These are phyloP conservation scores for Vitis riparia DNA, from an alignment of 164 flowering plant genomes.

Conservation along the genomic window DNA sequence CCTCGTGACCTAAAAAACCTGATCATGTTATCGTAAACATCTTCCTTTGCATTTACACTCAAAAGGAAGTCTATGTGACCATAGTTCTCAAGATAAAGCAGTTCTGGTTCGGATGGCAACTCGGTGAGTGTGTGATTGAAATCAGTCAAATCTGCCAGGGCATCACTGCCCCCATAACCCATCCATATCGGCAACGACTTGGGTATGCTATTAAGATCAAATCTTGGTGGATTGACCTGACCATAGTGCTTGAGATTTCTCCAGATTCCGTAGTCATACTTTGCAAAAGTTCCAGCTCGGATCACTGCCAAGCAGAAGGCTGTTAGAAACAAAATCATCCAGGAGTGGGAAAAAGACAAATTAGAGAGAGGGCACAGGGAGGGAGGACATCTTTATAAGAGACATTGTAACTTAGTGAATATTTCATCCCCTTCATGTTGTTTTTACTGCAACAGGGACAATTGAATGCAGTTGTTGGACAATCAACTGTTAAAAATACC, in stretches of 20 bases:
- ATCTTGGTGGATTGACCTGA: constrained; percentile 53
- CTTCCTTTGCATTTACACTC: constrained; percentile 60
- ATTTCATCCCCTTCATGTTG: too few species aligned
- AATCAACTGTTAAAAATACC: too few species aligned
- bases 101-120: constrained; percentile 57
- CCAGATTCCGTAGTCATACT: constrained; percentile 74
- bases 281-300: constrained; percentile 80
- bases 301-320: constrained; percentile 60
- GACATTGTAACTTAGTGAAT: too few species aligned
- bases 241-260: constrained; percentile 72
- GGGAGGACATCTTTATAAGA: too few species aligned
- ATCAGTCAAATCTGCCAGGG: constrained; percentile 71
- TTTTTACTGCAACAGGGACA: too few species aligned
- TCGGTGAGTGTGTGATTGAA: constrained; percentile 66
- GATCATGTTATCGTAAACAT: constrained; percentile 64
- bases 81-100: constrained; percentile 73
- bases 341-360: background rate
- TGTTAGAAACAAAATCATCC: too few species aligned
- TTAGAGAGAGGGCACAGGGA: background rate
- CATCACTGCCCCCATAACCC: constrained; percentile 90
- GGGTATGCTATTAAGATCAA: constrained; percentile 68
- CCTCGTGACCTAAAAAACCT: constrained; percentile 61
- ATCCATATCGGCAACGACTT: constrained; percentile 83
- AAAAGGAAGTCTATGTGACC: constrained; percentile 84
- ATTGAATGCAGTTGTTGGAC: too few species aligned